Conservation (phyloP, 2,329 filamentous ascomycete species). For the Beauveria sp. region DNA sequence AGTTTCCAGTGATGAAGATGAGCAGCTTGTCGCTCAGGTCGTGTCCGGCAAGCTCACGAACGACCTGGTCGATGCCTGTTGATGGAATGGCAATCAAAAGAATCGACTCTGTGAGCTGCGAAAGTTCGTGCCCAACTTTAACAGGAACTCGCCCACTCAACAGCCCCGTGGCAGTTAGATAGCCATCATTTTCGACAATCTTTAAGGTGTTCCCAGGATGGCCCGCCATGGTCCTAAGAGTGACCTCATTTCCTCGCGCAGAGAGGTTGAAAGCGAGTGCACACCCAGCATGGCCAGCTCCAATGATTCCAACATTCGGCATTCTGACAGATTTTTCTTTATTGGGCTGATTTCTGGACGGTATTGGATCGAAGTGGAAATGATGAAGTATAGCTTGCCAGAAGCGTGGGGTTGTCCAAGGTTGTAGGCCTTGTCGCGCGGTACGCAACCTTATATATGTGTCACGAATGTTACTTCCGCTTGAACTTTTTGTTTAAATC, state of each 20-base stretch:
- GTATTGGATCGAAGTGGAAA: neutral
- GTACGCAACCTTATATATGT: too few relatives aligned
- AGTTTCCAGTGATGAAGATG: constrained; percentile 3
- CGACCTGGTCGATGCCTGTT: neutral
- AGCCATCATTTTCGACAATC: neutral
- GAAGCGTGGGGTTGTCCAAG: neutral
- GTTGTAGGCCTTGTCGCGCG: too few relatives aligned
- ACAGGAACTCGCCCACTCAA: neutral
- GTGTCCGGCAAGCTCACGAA: neutral
- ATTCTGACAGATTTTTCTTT: neutral
- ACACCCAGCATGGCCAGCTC: constrained; percentile 14
- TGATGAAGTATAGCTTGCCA: neutral
- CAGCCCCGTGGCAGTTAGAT: neutral
- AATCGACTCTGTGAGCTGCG: neutral
- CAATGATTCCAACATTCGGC: constrained; percentile 4
- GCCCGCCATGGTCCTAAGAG: constrained; percentile 1
- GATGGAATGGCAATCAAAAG: constrained; percentile 4
- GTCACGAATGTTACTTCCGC: too few relatives aligned
- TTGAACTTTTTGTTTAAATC: too few relatives aligned
- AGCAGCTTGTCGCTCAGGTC: neutral
- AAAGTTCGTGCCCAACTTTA: neutral
- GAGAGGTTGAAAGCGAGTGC: constrained; percentile 12
- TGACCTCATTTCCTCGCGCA: constrained; percentile 2
- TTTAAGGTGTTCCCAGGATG: constrained; percentile 2
- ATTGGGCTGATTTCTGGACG: too few relatives aligned